These are phyloP conservation scores for Aspergillus sp. DNA, from an alignment of 2,329 filamentous ascomycete species.

Conservation along the genomic window DNA sequence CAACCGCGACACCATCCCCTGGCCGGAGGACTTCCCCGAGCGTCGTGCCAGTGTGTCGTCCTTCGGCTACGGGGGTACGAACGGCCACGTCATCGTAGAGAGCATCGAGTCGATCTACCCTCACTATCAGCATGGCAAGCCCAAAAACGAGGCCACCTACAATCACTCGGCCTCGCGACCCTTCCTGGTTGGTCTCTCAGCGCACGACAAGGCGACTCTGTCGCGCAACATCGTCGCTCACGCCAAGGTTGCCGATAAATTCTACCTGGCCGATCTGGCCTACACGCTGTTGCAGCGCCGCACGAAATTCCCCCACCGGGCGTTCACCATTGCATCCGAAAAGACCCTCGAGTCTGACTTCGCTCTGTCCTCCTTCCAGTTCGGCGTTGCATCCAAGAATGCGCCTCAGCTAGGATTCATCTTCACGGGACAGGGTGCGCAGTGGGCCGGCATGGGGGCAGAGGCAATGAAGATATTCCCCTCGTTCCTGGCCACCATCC, in stretches of 20 bases:
- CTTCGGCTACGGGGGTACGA: conserved; percentile 39
- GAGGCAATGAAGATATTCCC: conserved; percentile 20
- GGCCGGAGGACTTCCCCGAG: conserved; percentile 1
- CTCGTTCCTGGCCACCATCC: conserved; percentile 14
- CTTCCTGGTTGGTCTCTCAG: not conserved
- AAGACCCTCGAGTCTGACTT: not conserved
- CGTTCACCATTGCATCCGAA: not conserved
- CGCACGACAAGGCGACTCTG: not conserved
- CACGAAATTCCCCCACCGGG: not conserved
- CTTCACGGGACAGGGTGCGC: conserved; percentile 39
- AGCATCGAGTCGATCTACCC: conserved; percentile 17
- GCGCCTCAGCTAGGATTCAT: conserved; percentile 18
- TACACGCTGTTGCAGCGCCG: conserved; percentile 13
- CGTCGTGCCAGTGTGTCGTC: conserved; percentile 34
- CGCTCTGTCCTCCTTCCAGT: not conserved
- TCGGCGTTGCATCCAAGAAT: not conserved
- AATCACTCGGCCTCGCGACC: not conserved
- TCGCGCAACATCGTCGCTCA: not conserved
- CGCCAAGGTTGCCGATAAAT: not conserved
- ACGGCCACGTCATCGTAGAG: conserved; percentile 35
- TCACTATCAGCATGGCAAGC: not conserved
- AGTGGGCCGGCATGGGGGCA: conserved; percentile 31
- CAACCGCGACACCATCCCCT: not conserved
- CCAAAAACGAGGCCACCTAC: not conserved
- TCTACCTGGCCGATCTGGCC: conserved; percentile 2